A percentile compares a stretch with the other conserved stretches of the same genome.
These are phyloP conservation scores for Diaporthe citrichinensis DNA, from an alignment of 2,329 filamentous ascomycete genomes.

Conservation along the genomic window DNA sequence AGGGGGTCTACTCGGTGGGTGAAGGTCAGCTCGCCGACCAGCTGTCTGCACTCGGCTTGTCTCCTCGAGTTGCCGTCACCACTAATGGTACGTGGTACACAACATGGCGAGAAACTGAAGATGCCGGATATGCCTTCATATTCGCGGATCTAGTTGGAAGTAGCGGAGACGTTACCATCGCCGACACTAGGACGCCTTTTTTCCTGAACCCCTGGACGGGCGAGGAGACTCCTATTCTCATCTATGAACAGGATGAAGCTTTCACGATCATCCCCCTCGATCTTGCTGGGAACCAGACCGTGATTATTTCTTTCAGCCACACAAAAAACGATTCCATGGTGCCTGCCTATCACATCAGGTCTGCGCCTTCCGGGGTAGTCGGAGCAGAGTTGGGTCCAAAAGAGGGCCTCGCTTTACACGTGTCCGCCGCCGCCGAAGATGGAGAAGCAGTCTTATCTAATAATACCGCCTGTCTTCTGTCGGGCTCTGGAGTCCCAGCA, in stretches of 20 bases:
- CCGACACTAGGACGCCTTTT: not conserved
- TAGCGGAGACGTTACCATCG: not conserved
- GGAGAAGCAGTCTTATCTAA: not conserved
- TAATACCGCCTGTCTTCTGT: not conserved
- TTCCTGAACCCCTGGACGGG: not conserved
- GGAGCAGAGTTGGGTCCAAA: not conserved
- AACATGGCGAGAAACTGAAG: not conserved
- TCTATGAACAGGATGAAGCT: not conserved
- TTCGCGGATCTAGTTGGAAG: not conserved
- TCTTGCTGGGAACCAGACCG: not conserved
- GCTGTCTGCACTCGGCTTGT: not conserved
- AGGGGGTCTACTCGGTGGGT: not conserved
- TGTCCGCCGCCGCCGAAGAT: not conserved
- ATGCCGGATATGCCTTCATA: not conserved
- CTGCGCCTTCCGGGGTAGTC: not conserved
- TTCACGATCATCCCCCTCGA: not conserved
- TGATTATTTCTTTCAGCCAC: not conserved
- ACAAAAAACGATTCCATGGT: not conserved
- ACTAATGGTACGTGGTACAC: not conserved
- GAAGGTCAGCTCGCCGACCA: not conserved
- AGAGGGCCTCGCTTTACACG: not conserved
- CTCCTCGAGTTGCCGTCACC: not conserved
- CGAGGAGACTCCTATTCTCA: not conserved
- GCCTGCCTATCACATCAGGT: not conserved
- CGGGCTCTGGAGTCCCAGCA: not conserved